Conservation (phyloP, 768 basidiomycete genomes). For the Lactarius pseudohatsudake region DNA sequence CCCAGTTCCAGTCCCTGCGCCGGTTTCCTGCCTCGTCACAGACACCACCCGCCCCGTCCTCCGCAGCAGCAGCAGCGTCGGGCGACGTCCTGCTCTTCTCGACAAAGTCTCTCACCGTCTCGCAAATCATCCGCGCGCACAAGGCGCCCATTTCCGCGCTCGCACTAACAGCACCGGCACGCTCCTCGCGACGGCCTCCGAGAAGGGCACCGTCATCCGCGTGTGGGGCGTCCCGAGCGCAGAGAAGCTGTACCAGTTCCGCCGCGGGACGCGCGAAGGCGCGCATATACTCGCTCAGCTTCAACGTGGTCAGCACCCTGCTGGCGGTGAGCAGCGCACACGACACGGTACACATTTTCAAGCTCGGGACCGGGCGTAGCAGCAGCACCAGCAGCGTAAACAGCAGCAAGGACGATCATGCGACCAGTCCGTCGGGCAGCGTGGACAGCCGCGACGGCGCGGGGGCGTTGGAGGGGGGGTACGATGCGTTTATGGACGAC, state of each 20-base stretch:
- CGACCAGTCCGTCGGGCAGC: slow-evolving; percentile 63
- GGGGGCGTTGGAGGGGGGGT: slow-evolving; percentile 70
- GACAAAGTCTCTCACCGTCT: slow-evolving; percentile 84
- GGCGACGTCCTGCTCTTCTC: slow-evolving; percentile 96
- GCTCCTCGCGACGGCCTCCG: slow-evolving; percentile 88
- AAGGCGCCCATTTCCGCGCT: slow-evolving; percentile 90
- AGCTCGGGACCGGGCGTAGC: slow-evolving; percentile 53
- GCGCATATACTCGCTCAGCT: slow-evolving; percentile 79
- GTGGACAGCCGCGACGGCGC: slow-evolving; percentile 62
- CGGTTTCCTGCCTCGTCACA: slow-evolving; percentile 43
- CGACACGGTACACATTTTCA: slow-evolving; percentile 97
- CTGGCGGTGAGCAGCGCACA: slow-evolving; percentile 89
- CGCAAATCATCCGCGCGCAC: slow-evolving; percentile 97
- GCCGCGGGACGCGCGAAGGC: slow-evolving; percentile 88
- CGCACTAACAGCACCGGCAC: slow-evolving; percentile 84
- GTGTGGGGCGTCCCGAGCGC: slow-evolving; percentile 91
- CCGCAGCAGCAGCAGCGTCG: slow-evolving; percentile 42
- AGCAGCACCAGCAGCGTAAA: slow-evolving; percentile 19
- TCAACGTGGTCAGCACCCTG: slow-evolving; percentile 81
- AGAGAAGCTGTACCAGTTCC: slow-evolving; percentile 93
- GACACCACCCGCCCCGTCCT: slow-evolving; percentile 39
- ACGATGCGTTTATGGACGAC: slow-evolving; percentile 80
- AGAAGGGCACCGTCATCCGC: slow-evolving; percentile 96
- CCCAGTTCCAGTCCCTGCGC: slow-evolving; percentile 80
- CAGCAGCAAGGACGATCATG: slow-evolving; percentile 34